phyloP scores from a whole-genome alignment of 306 rosid genomes.

The Cicer pinnatifidum region DNA sequence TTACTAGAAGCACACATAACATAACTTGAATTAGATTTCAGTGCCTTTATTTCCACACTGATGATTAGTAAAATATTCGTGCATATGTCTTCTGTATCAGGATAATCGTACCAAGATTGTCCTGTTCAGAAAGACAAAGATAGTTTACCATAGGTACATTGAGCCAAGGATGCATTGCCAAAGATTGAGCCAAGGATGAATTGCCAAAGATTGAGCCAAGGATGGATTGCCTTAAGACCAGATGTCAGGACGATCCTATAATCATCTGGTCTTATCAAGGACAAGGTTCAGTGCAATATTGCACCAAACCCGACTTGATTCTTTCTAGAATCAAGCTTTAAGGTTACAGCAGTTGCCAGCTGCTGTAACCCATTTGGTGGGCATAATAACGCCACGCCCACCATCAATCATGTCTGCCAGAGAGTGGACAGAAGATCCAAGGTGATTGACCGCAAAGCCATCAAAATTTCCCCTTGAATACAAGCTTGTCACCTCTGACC shows the following conservation, averaged over 20 bases:
- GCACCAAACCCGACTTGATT: conserved; percentile 51
- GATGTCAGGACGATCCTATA: conserved; percentile 49
- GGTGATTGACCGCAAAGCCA: conserved; percentile 58
- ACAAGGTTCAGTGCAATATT: conserved; percentile 43
- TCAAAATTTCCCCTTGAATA: conserved; percentile 60
- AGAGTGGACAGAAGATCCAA: conserved; percentile 55
- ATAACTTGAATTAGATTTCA: conserved; percentile 38
- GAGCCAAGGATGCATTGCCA: conserved; percentile 88
- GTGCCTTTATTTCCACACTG: conserved; percentile 49
- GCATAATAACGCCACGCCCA: conserved; percentile 56
- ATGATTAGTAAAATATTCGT: neutral
- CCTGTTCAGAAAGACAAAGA: conserved; percentile 44
- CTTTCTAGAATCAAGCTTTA: conserved; percentile 57
- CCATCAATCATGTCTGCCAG: conserved; percentile 59
- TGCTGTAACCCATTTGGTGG: conserved; percentile 82
- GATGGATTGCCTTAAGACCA: conserved; percentile 65
- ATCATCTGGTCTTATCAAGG: conserved; percentile 59
- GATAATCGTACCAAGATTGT: conserved; percentile 37
- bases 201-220: conserved; percentile 68
- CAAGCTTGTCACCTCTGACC: conserved; percentile 81
- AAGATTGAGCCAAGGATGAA: conserved; percentile 76
- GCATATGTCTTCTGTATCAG: conserved; percentile 31
- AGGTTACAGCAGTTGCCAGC: conserved; percentile 73
- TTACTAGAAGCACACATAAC: conserved; percentile 40
- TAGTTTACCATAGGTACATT: conserved; percentile 31